These are phyloP conservation scores for Blastobotrys elegans DNA, from an alignment of 1,139 yeast genomes.

Conservation along the genomic window DNA sequence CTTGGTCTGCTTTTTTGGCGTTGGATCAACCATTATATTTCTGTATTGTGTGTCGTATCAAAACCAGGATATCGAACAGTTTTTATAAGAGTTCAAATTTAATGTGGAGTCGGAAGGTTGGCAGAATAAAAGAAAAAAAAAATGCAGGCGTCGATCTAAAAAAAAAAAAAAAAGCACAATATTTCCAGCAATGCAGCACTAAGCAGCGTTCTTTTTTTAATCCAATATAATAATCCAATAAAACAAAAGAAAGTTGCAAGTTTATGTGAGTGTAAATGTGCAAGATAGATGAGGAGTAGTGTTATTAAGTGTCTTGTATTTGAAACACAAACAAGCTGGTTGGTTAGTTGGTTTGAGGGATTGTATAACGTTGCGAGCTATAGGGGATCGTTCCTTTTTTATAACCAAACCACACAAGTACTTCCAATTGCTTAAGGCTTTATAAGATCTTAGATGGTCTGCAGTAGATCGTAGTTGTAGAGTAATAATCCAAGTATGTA, in stretches of 20 bases:
- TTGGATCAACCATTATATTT: neutral
- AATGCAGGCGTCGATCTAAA: neutral
- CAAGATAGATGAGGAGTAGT: neutral
- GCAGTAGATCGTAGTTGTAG: no score
- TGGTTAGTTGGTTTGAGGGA: no score
- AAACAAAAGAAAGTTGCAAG: neutral
- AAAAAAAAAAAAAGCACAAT: neutral
- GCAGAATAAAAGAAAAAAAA: neutral
- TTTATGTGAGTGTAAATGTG: neutral
- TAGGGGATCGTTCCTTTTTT: no score
- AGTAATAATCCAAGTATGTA: no score
- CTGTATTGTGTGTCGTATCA: neutral
- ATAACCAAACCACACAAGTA: neutral
- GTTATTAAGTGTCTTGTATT: no score
- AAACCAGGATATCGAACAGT: neutral
- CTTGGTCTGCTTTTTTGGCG: conserved; percentile 13
- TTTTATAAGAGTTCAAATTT: neutral
- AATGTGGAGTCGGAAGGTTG: neutral
- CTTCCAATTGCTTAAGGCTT: neutral
- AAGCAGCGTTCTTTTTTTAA: neutral
- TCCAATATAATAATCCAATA: neutral
- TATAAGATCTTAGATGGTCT: no score
- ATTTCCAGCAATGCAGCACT: neutral
- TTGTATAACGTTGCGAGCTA: no score
- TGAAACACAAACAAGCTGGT: no score